A percentile compares a stretch with the other conserved stretches of the same genome.
phyloP scores from a whole-genome alignment of 306 rosid genomes.

The Oxytropis ochrocephala region DNA sequence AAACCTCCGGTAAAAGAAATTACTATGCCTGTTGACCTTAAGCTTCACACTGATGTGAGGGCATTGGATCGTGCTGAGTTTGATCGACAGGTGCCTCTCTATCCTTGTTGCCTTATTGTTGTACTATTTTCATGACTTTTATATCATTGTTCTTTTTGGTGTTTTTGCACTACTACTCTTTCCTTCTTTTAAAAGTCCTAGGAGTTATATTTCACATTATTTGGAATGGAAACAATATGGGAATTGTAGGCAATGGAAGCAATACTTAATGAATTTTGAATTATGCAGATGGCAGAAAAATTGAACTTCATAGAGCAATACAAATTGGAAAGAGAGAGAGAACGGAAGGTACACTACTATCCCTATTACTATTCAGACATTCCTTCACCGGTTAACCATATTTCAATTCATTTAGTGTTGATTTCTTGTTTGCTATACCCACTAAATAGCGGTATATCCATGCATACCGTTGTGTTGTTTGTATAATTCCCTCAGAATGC shows the following conservation, averaged over 20 bases:
- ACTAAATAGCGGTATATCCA: too few species aligned
- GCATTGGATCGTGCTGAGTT: constrained; percentile 82
- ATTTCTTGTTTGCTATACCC: neutral
- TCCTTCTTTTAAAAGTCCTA: neutral
- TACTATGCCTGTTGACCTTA: constrained; percentile 61
- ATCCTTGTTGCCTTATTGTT: neutral
- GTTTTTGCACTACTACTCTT: neutral
- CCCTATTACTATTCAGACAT: neutral
- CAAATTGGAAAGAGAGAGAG: constrained; percentile 82
- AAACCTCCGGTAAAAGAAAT: constrained; percentile 71
- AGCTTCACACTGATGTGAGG: constrained; percentile 62
- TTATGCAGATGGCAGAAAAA: constrained; percentile 67
- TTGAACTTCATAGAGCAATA: constrained; percentile 61
- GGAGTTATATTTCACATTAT: neutral
- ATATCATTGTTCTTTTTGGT: neutral
- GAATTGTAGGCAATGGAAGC: neutral
- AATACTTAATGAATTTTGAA: constrained; percentile 1
- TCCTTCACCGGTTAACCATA: neutral
- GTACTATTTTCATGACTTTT: neutral
- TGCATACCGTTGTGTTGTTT: too few species aligned
- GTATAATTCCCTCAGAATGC: too few species aligned
- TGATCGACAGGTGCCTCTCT: constrained; percentile 60
- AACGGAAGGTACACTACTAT: constrained; percentile 48
- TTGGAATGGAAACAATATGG: neutral
- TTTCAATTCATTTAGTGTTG: neutral